Evolutionary conservation across 2,329 filamentous ascomycete genomes (phyloP), one percentile per base, ranked within the genome.

Genomic region (Neonectria hederae): DNA sequence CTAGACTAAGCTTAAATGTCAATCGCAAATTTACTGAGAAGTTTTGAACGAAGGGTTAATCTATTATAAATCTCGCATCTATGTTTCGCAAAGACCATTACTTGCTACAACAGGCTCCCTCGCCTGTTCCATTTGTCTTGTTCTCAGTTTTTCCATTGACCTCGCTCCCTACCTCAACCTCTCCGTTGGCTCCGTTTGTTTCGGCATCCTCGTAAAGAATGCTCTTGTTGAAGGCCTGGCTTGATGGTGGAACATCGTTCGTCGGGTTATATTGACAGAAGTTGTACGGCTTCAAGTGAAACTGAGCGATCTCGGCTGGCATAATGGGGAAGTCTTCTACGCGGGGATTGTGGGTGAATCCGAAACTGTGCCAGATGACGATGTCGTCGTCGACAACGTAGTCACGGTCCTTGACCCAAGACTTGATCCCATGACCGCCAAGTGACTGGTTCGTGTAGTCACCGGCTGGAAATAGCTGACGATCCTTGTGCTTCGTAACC

Each of bases 321-420:
- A 91, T 91, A 43, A 91, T 86, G 1, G 89, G 89, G 77, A 90
- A 91, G 72, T 91, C 89, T 72, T 90, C 89, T 24, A 87, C 82
- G 6, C 88, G 80, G 0, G 88, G 87, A 26, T 89, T 84, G 69
- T 89, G 87, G 38, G 87, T 89, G 52, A 89, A 83, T 22, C 87
- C 78, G 80, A 80, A 81, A 32, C 83, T 82, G 13, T 84, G 76
- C 81, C 83, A 87, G 49, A 86, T 78, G 17, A 87, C 83, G 56
- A 85, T 78, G 63, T 85, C 82, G 4, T 82, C 80, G 68, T 88
- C 83, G 51, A 82, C 79, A 6, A 83, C 80, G 69, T 80, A 76
- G 45, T 88, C 85, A 9, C 83, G 80, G 7, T 83, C 76, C 38
- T 76, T 76, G 1, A 81, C 79, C 82, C 83, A 88, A n/a, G 80